Conservation (phyloP, 345 rosid species). For the Eucalyptus regnans region DNA sequence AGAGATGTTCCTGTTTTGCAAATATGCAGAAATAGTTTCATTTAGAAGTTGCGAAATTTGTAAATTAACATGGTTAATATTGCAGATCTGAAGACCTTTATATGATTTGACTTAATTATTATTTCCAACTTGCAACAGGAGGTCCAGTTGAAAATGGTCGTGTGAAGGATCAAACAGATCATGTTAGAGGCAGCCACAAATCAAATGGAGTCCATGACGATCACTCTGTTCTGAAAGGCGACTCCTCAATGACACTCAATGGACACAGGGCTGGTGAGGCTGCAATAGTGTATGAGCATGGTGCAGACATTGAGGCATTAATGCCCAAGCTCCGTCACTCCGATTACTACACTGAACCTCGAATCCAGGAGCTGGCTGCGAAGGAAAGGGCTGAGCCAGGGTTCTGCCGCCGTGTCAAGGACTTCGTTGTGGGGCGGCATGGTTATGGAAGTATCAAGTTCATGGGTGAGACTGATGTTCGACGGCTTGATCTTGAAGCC, state of each 20-base stretch:
- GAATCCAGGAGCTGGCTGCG: conserved; percentile 86
- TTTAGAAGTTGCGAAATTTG: background rate
- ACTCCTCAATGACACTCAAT: conserved; percentile 39
- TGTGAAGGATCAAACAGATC: conserved; percentile 21
- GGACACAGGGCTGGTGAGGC: conserved; percentile 78
- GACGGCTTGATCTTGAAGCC: conserved; percentile 69
- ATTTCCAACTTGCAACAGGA: conserved; percentile 14
- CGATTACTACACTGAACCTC: conserved; percentile 90
- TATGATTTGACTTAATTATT: background rate
- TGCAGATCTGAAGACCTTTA: background rate
- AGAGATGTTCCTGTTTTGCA: background rate
- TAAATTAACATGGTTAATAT: background rate
- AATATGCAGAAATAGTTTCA: background rate
- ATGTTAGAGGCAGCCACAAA: conserved; percentile 29
- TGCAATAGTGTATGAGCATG: conserved; percentile 71
- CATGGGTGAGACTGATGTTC: conserved; percentile 79
- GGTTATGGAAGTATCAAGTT: conserved; percentile 87
- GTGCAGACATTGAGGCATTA: conserved; percentile 76
- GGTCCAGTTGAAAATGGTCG: conserved; percentile 16
- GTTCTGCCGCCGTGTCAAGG: conserved; percentile 57
- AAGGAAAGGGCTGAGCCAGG: conserved; percentile 82
- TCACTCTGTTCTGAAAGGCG: conserved; percentile 27
- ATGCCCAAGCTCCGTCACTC: conserved; percentile 81
- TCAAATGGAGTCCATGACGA: conserved; percentile 39
- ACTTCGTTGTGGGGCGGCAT: conserved; percentile 80